Evolutionary conservation across 2,329 filamentous ascomycete species (phyloP).

Genomic region (Penicillium sp.): DNA sequence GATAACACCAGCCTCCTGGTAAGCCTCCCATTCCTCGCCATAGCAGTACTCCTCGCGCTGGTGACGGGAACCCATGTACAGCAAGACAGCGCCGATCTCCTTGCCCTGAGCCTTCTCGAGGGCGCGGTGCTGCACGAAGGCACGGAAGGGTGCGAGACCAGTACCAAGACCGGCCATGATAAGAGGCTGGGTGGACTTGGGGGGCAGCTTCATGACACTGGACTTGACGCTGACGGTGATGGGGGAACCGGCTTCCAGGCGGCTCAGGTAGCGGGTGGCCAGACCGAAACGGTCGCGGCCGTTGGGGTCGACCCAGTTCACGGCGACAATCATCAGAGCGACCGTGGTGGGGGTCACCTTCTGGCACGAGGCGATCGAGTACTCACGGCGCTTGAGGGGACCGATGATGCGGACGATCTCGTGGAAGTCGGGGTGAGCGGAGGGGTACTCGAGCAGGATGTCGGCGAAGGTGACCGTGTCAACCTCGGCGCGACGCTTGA

Average conservation of each 20-base stretch:
- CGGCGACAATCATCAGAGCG: constrained; percentile 92
- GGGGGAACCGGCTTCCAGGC: constrained; percentile 69
- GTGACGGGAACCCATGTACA: constrained; percentile 96
- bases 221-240: constrained; percentile 95
- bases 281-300: constrained; percentile 90
- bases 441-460: constrained; percentile 82
- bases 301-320: constrained; percentile 86
- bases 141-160: constrained; percentile 96
- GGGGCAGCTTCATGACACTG: constrained; percentile 97
- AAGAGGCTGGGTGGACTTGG: constrained; percentile 80
- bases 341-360: constrained; percentile 89
- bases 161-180: constrained; percentile 99
- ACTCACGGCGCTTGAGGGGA: constrained; percentile 94
- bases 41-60: constrained; percentile 98
- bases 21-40: constrained; percentile 98
- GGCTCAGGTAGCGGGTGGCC: constrained; percentile 83
- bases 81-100: constrained; percentile 84
- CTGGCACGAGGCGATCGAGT: constrained; percentile 98
- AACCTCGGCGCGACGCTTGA: constrained; percentile 87
- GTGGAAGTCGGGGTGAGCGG: constrained; percentile 82
- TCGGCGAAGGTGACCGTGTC: constrained; percentile 92
- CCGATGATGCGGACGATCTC: constrained; percentile 83
- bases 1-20: constrained; percentile 91
- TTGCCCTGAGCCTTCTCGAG: constrained; percentile 98
- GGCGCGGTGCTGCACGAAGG: constrained; percentile 96